These are phyloP conservation scores for Botrytis sinoallii DNA, from an alignment of 2,329 filamentous ascomycete species.

Conservation along the genomic window DNA sequence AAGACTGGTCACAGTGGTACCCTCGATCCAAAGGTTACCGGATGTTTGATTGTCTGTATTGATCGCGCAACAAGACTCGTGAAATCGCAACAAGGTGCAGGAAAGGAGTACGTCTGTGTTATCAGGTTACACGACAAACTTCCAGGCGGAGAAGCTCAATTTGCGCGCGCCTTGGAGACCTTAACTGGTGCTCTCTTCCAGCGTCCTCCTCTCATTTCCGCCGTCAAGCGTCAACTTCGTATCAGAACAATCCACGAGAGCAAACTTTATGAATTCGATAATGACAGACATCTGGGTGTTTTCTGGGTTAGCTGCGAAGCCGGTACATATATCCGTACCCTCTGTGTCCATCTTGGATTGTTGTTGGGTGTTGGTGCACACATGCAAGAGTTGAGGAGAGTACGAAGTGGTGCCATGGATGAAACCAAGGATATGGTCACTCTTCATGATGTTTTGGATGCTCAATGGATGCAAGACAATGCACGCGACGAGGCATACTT, in stretches of 20 bases:
- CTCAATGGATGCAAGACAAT: slow-evolving; percentile 95
- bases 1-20: slow-evolving; percentile 99
- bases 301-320: slow-evolving; percentile 99
- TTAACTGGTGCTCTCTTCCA: slow-evolving; percentile 96
- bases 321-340: slow-evolving; percentile 96
- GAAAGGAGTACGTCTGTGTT: slow-evolving; percentile 98
- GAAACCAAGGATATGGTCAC: slow-evolving; percentile 88
- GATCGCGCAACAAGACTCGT: slow-evolving; percentile 96
- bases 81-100: slow-evolving; percentile 97
- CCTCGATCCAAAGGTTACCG: slow-evolving; percentile 96
- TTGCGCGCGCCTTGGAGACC: slow-evolving; percentile 89
- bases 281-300: slow-evolving; percentile 92
- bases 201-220: slow-evolving; percentile 93
- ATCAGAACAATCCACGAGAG: slow-evolving; percentile 97
- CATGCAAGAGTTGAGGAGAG: slow-evolving; percentile 97
- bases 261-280: slow-evolving; percentile 97
- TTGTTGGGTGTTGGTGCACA: slow-evolving; percentile 81
- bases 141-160: slow-evolving; percentile 87
- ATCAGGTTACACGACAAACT: slow-evolving; percentile 94
- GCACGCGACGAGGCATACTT: slow-evolving; percentile 91
- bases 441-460: slow-evolving; percentile 91
- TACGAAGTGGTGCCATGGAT: slow-evolving; percentile 91
- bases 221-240: slow-evolving; percentile 97
- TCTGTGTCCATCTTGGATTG: slow-evolving; percentile 88
- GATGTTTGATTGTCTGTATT: slow-evolving; percentile 91